Evolutionary conservation across 192 early-diverging fungal genomes (phyloP).

Genomic region (Helicostylum pulchrum): DNA sequence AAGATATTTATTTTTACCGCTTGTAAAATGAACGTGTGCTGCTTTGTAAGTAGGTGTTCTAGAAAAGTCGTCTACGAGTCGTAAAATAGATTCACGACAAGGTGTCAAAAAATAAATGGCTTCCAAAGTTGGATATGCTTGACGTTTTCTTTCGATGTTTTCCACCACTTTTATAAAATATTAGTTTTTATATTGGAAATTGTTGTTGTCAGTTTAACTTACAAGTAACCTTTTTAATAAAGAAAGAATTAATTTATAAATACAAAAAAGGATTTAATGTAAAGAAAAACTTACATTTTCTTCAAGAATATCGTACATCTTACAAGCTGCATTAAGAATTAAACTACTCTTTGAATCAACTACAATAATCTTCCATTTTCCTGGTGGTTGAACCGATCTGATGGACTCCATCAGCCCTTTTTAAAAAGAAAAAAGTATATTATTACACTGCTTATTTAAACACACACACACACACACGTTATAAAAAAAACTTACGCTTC

Average conservation of each 20-base stretch:
- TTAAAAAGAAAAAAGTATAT: neutral
- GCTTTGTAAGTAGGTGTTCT: conserved; percentile 50
- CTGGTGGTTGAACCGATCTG: conserved; percentile 66
- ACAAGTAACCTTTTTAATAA: conserved; percentile 20
- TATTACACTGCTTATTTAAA: neutral
- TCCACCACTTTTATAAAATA: conserved; percentile 49
- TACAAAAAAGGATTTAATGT: neutral
- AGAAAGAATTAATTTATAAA: neutral
- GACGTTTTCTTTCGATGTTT: conserved; percentile 54
- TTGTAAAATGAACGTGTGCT: conserved; percentile 59
- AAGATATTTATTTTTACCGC: conserved; percentile 41
- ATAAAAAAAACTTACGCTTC: neutral
- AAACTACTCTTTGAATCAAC: conserved; percentile 72
- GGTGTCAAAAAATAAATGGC: conserved; percentile 62
- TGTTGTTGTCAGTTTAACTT: neutral
- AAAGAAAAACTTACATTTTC: conserved; percentile 51
- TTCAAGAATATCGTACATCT: conserved; percentile 74
- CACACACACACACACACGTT: too few relatives aligned
- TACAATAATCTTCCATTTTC: conserved; percentile 80
- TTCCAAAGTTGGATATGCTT: conserved; percentile 57
- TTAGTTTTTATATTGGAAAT: neutral
- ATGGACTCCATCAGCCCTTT: conserved; percentile 72
- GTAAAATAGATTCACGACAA: conserved; percentile 49
- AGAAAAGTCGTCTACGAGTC: conserved; percentile 59
- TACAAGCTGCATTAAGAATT: conserved; percentile 70